Evolutionary conservation across 257 asterid genomes (phyloP).

Genomic region (Solanum clarkiae): DNA sequence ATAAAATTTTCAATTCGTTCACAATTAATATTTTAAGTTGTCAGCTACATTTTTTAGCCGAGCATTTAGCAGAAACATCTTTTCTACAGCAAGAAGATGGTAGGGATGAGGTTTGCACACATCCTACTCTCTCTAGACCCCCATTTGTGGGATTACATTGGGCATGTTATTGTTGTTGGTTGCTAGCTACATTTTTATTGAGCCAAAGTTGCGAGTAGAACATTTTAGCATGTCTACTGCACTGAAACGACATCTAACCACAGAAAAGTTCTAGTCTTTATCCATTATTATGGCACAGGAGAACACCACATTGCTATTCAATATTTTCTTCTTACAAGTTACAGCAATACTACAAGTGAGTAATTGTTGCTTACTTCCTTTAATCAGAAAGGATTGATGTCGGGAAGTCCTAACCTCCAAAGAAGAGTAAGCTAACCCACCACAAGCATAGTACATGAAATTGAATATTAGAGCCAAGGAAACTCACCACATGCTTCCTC

Average conservation of each 20-base stretch:
- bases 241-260: not conserved
- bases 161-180: not conserved
- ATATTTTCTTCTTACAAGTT: not conserved
- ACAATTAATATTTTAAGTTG: not conserved
- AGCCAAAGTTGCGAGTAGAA: not conserved
- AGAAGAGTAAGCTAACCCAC: not conserved
- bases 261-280: not conserved
- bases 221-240: not conserved
- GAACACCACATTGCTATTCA: not conserved
- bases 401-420: not conserved
- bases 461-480: not conserved
- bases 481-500: conserved; percentile 97
- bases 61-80: not conserved
- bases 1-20: not conserved
- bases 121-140: too few species aligned
- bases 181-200: not conserved
- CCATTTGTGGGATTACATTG: not conserved
- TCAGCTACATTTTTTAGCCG: not conserved
- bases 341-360: not conserved
- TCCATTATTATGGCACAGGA: not conserved
- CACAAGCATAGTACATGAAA: not conserved
- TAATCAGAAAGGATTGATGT: not conserved
- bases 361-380: not conserved
- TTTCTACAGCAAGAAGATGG: not conserved
- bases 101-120: not conserved